Conservation (phyloP, 352 stramenopile genomes). For the Globisporangium nodosum region DNA sequence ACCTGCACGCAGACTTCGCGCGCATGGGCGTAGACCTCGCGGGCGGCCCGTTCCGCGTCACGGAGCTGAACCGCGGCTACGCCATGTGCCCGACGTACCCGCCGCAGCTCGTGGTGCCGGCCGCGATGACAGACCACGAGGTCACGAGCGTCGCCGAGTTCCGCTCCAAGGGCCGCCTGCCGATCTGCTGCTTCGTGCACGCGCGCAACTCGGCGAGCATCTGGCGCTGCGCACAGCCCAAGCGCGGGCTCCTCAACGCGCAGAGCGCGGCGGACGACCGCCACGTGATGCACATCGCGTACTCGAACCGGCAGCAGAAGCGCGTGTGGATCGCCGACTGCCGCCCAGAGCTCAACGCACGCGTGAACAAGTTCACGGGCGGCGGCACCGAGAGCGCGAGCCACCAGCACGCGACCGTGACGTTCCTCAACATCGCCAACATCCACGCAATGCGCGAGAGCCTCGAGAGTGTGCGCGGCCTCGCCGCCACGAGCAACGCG, state of each 20-base stretch:
- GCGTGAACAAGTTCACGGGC: constrained; percentile 87
- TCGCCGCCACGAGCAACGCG: constrained; percentile 33
- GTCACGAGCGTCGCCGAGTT: constrained; percentile 68
- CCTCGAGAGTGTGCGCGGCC: constrained; percentile 55
- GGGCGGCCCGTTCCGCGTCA: constrained; percentile 40
- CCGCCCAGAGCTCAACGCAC: constrained; percentile 85
- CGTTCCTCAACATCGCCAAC: constrained; percentile 90
- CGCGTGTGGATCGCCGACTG: constrained; percentile 88
- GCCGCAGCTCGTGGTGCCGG: constrained; percentile 62
- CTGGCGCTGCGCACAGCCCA: constrained; percentile 83
- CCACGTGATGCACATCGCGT: constrained; percentile 61
- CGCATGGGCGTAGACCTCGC: constrained; percentile 62
- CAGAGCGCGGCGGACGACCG: constrained; percentile 69
- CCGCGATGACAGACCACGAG: constrained; percentile 53
- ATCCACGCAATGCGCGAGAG: constrained; percentile 92
- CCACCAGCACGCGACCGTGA: constrained; percentile 65
- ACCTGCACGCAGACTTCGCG: constrained; percentile 61
- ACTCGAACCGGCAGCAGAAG: constrained; percentile 32
- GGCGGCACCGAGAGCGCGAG: constrained; percentile 86
- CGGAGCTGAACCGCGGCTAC: constrained; percentile 62
- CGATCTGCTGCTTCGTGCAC: constrained; percentile 81
- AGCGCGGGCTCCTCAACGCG: constrained; percentile 75
- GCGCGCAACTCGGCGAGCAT: constrained; percentile 60
- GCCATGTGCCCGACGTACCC: constrained; percentile 82
- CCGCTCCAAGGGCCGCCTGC: constrained; percentile 75